Evolutionary conservation across 768 basidiomycete species (phyloP).

Genomic region (Cystobasidium onofrii): DNA sequence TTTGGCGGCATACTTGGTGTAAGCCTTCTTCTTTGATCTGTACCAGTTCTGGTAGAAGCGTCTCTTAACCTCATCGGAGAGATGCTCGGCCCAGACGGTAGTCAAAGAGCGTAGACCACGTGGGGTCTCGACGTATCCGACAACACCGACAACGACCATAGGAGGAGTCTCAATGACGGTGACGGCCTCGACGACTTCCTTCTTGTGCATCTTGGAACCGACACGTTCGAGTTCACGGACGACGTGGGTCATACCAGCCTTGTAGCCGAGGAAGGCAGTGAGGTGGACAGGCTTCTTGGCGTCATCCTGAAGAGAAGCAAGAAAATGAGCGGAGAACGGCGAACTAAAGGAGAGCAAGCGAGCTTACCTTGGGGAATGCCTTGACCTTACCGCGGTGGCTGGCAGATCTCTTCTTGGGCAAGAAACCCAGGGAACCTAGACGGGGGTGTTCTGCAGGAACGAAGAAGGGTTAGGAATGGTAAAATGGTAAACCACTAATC

Average conservation of each 20-base stretch:
- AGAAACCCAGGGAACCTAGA: constrained; percentile 92
- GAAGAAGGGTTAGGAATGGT: not conserved
- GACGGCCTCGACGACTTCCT: constrained; percentile 97
- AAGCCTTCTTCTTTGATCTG: constrained; percentile 99
- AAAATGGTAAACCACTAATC: not conserved
- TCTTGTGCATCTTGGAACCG: constrained; percentile 99
- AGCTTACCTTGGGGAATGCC: constrained; percentile 88
- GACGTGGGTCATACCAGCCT: constrained; percentile 99
- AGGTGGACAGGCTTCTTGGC: constrained; percentile 97
- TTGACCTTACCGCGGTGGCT: constrained; percentile 99
- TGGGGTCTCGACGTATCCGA: constrained; percentile 99
- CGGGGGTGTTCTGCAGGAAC: constrained; percentile 65
- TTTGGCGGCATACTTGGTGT: constrained; percentile 99
- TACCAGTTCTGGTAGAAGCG: constrained; percentile 88
- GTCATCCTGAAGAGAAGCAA: constrained; percentile 65
- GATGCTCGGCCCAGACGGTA: constrained; percentile 92
- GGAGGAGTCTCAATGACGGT: constrained; percentile 94
- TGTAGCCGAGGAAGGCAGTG: constrained; percentile 98
- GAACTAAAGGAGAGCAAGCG: not conserved
- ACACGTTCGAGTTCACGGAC: constrained; percentile 97
- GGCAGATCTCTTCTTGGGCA: constrained; percentile 91
- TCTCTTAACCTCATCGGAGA: constrained; percentile 95
- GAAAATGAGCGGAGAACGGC: not conserved
- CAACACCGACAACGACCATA: constrained; percentile 90
- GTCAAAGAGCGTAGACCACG: constrained; percentile 97